Evolutionary conservation across 2,329 filamentous ascomycete species (phyloP).

Genomic region (Macrophomina tecta): DNA sequence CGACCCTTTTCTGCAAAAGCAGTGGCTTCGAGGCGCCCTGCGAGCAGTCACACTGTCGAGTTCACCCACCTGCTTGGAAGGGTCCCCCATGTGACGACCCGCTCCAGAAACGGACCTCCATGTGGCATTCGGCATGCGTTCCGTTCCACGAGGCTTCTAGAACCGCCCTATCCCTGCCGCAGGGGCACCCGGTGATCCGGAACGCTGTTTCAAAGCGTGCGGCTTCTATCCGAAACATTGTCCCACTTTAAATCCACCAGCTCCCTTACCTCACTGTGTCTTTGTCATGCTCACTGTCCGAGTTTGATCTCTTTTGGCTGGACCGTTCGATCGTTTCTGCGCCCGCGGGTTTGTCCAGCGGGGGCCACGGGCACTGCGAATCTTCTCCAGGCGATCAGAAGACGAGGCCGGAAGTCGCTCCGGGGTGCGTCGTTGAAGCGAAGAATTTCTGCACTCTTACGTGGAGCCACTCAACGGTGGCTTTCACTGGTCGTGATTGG

Average conservation of each 20-base stretch:
- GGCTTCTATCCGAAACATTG: constrained; percentile 22
- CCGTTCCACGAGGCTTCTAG: constrained; percentile 19
- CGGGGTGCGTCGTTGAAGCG: not conserved
- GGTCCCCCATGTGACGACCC: not conserved
- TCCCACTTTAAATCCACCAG: constrained; percentile 21
- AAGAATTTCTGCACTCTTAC: not conserved
- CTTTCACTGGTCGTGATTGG: too few species aligned
- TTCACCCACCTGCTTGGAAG: not conserved
- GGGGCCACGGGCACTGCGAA: not conserved
- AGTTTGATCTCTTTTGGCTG: not conserved
- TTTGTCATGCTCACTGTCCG: not conserved
- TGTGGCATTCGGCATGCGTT: not conserved
- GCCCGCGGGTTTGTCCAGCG: not conserved
- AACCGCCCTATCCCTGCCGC: constrained; percentile 8
- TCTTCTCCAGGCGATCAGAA: not conserved
- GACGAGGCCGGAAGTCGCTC: not conserved
- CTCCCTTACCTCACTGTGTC: not conserved
- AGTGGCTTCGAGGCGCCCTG: not conserved
- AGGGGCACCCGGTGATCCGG: constrained; percentile 20
- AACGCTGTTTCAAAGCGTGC: constrained; percentile 8
- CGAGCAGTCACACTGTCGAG: not conserved
- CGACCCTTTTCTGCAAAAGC: not conserved
- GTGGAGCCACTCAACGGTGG: not conserved
- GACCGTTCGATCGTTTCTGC: not conserved
- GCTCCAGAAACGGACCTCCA: constrained; percentile 1